Conservation (phyloP, 257 asterid genomes). For the Mitragyna speciosa region DNA sequence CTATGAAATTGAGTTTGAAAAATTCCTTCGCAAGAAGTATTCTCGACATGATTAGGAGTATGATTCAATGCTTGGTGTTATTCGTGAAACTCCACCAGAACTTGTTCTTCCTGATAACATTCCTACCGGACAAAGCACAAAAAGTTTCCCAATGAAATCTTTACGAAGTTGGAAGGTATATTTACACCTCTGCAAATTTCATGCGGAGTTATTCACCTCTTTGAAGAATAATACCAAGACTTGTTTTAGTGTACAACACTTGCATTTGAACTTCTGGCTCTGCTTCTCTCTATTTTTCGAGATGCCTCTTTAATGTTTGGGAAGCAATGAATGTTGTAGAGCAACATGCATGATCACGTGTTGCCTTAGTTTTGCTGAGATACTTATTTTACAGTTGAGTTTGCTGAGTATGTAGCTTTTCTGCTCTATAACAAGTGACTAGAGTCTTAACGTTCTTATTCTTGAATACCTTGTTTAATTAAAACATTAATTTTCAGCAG, state of each 20-base stretch:
- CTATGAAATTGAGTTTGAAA: constrained; percentile 75
- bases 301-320: not conserved
- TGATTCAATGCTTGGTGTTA: constrained; percentile 73
- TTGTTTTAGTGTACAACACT: constrained; percentile 8
- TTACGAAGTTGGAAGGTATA: constrained; percentile 17
- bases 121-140: constrained; percentile 58
- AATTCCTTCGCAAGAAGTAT: constrained; percentile 70
- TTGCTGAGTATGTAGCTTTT: not conserved
- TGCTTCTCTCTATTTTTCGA: not conserved
- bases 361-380: constrained; percentile 1
- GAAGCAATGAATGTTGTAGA: not conserved
- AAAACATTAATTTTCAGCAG: not conserved
- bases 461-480: not conserved
- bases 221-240: constrained; percentile 18
- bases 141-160: constrained; percentile 49
- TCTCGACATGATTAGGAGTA: constrained; percentile 74
- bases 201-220: not conserved
- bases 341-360: not conserved
- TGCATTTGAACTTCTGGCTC: not conserved
- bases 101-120: constrained; percentile 75
- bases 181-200: not conserved
- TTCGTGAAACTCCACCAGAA: constrained; percentile 80
- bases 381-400: not conserved
- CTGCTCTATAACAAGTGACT: not conserved
- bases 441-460: not conserved